Evolutionary conservation across 2,329 filamentous ascomycete species (phyloP), one percentile per base, ranked within the genome.

Genomic region (Hysterium pulicare): DNA sequence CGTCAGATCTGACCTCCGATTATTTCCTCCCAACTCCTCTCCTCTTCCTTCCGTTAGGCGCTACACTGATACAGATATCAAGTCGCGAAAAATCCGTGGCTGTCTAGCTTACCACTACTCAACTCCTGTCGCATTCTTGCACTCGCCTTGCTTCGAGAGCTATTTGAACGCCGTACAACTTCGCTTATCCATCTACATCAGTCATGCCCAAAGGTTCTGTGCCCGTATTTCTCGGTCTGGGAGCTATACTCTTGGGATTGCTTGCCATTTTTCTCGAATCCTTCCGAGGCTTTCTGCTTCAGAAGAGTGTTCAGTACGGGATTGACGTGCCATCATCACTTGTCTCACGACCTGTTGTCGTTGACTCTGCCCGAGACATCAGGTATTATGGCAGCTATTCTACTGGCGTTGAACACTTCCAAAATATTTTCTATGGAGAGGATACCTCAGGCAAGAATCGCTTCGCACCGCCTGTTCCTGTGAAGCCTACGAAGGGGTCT

Each of bases 351-450:
- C 24, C 24, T 7, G 13, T 13, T 7, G 24, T 28, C 24, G 13
- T 28, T 28, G 24, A 28, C 13, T 28, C 24, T 7, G 24, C 24
- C 24, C 7, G 13, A 28, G 24, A 28, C 13, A 13, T 28, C 13
- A 7, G 13, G 13, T 28, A 28, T 28, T 28, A 8, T 13, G 24
- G 24, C 13, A 28, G 8, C 24, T 13, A 13, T 7, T 28, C 24
- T 28, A 8, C 13, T 13, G 13, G 26, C 24, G 21, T 40, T 20
- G 38, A 40, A 16, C 38, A 33, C 13, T 40, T 40, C 28, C 38
- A 33, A 33, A 40, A 40, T 16, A 40, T 40, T 6, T 40, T 40
- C 23, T 40, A 40, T 23, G 38, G n/a, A 33, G 26, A 40, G 31
- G 38, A 40, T 23, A 40, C 38, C 7, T 33, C 38, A 15, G 38